Conservation (phyloP, 164 flowering plant species). For the Aristolochia californica region DNA sequence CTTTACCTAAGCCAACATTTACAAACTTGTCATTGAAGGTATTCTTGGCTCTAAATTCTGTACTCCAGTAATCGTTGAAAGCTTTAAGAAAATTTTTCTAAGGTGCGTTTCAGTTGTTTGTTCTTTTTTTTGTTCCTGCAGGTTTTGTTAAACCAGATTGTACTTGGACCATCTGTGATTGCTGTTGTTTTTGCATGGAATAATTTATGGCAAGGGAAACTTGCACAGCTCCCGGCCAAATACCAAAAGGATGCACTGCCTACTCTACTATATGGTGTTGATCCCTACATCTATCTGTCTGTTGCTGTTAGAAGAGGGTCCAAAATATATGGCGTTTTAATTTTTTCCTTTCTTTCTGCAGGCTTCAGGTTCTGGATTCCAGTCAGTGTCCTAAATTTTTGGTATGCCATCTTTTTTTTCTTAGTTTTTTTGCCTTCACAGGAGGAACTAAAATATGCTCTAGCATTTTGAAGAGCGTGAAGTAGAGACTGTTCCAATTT, state of each 20-base stretch:
- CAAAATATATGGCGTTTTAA: neutral
- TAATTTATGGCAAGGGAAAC: slow-evolving; percentile 73
- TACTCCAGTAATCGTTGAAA: neutral
- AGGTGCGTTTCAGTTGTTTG: neutral
- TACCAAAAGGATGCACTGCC: slow-evolving; percentile 85
- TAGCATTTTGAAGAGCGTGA: neutral
- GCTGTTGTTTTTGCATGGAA: slow-evolving; percentile 97
- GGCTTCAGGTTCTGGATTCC: slow-evolving; percentile 44
- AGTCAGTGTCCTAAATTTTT: slow-evolving; percentile 68
- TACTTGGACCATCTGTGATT: slow-evolving; percentile 82
- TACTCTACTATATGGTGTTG: slow-evolving; percentile 56
- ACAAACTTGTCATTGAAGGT: slow-evolving; percentile 67
- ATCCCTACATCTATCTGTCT: neutral
- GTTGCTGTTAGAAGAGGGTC: slow-evolving; percentile 1
- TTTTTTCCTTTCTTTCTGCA: slow-evolving; percentile 11
- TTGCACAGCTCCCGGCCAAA: slow-evolving; percentile 69
- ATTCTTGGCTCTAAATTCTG: slow-evolving; percentile 1
- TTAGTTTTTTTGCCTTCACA: slow-evolving; percentile 1
- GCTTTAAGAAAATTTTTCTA: neutral
- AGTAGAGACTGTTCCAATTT: too few species aligned
- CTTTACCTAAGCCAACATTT: slow-evolving; percentile 51
- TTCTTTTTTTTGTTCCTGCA: slow-evolving; percentile 18
- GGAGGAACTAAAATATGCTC: neutral
- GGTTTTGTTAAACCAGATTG: slow-evolving; percentile 80
- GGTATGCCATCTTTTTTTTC: slow-evolving; percentile 32